Evolutionary conservation across 2,329 filamentous ascomycete species (phyloP).

Genomic region (Paecilomyces sp.): DNA sequence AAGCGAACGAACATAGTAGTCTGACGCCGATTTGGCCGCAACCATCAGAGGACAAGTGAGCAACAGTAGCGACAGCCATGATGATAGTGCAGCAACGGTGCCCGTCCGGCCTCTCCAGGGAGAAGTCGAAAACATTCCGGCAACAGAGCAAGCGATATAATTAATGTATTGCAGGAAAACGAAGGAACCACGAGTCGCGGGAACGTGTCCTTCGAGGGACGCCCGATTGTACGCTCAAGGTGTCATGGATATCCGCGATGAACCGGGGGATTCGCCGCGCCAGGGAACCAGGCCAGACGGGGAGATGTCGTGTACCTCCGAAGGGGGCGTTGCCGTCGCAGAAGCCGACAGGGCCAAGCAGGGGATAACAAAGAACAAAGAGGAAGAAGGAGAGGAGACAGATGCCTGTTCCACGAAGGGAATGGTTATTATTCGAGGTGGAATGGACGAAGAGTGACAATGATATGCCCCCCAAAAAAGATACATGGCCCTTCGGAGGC

Average conservation of each 20-base stretch:
- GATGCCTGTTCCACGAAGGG: not conserved
- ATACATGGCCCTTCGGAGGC: not conserved
- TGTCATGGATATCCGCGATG: not conserved
- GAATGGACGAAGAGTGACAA: not conserved
- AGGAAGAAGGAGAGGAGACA: not conserved
- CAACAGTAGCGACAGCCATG: constrained; percentile 16
- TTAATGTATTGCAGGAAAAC: not conserved
- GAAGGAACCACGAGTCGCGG: not conserved
- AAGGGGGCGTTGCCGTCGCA: not conserved
- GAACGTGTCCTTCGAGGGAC: not conserved
- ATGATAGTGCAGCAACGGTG: not conserved
- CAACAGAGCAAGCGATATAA: not conserved
- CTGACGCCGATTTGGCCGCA: constrained; percentile 56
- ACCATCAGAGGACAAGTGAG: constrained; percentile 16
- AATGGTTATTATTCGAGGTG: not conserved
- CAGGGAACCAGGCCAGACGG: not conserved
- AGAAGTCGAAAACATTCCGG: not conserved
- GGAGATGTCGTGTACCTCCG: not conserved
- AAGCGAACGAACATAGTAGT: constrained; percentile 82
- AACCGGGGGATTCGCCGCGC: not conserved
- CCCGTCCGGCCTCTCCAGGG: not conserved
- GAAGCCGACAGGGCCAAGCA: not conserved
- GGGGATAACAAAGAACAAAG: not conserved
- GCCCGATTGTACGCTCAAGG: not conserved
- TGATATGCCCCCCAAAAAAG: not conserved